These are phyloP conservation scores for Microstegium vimineum DNA, from an alignment of 176 grass and related monocot genomes.

Conservation along the genomic window DNA sequence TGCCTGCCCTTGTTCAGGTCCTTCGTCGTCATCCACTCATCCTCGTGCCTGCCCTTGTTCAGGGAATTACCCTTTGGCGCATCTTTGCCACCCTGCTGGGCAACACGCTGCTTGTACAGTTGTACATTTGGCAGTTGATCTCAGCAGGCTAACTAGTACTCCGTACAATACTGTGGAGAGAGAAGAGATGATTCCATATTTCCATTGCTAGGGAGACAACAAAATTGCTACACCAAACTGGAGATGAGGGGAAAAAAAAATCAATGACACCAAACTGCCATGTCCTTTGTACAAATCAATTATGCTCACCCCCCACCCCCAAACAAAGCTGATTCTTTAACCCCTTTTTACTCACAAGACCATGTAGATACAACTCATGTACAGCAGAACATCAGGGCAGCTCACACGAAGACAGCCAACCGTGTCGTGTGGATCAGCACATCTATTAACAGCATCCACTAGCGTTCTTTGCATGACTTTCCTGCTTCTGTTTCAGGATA, in stretches of 20 bases:
- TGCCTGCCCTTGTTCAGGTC: too few relatives aligned
- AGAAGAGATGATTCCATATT: background rate
- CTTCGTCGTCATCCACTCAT: too few relatives aligned
- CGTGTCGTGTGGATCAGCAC: background rate
- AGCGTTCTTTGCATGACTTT: conserved; percentile 49
- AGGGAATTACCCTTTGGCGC: too few relatives aligned
- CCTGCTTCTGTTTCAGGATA: conserved; percentile 90
- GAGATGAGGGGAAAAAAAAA: background rate
- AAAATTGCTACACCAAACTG: background rate
- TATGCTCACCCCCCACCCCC: conserved; percentile 20
- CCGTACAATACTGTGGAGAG: background rate
- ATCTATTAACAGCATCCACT: conserved; percentile 61
- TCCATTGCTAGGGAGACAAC: background rate
- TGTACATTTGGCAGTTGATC: too few relatives aligned
- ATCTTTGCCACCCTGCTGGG: too few relatives aligned
- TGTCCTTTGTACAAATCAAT: conserved; percentile 52
- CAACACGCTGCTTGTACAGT: too few relatives aligned
- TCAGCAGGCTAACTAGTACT: background rate
- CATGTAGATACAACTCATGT: conserved; percentile 56
- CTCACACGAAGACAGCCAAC: background rate
- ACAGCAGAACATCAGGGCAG: conserved; percentile 29
- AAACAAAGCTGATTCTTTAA: conserved; percentile 26
- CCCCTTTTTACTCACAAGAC: conserved; percentile 32
- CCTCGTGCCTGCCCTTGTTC: too few relatives aligned
- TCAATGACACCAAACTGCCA: background rate